Evolutionary conservation across 2,329 filamentous ascomycete species (phyloP).

Genomic region (Phyllosticta citrichinensis): DNA sequence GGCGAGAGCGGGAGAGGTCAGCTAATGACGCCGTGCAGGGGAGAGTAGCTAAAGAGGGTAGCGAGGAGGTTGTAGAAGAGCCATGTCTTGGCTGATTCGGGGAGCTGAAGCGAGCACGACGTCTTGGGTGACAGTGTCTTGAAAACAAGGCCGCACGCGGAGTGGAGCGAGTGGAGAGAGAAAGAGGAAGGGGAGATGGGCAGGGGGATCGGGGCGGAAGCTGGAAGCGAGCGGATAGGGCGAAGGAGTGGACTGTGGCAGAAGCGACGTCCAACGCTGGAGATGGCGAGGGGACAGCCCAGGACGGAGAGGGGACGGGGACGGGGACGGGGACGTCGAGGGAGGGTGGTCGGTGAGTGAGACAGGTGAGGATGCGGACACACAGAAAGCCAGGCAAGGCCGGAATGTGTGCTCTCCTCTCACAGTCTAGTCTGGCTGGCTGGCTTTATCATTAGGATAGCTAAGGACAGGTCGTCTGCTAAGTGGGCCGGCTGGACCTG

Average conservation of each 20-base stretch:
- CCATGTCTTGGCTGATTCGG: constrained; percentile 4
- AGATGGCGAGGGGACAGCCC: neutral
- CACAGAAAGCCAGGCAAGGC: neutral
- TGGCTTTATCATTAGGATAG: too few species aligned
- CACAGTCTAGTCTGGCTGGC: neutral
- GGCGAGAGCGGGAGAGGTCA: neutral
- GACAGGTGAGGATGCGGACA: neutral
- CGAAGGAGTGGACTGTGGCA: neutral
- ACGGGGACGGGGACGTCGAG: neutral
- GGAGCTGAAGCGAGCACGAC: neutral
- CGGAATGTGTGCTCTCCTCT: neutral
- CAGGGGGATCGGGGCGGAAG: constrained; percentile 2
- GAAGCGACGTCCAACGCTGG: neutral
- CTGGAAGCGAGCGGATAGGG: neutral
- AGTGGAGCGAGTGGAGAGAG: constrained; percentile 1
- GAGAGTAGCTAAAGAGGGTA: neutral
- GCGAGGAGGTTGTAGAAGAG: neutral
- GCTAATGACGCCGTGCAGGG: neutral
- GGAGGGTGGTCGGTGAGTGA: neutral
- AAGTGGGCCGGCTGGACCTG: neutral
- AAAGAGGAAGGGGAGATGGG: neutral
- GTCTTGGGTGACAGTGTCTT: neutral
- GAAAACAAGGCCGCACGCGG: neutral
- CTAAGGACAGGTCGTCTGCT: too few species aligned
- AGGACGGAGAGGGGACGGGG: neutral